Conservation (phyloP, 495 filamentous ascomycete species). For the Neurospora sp. region DNA sequence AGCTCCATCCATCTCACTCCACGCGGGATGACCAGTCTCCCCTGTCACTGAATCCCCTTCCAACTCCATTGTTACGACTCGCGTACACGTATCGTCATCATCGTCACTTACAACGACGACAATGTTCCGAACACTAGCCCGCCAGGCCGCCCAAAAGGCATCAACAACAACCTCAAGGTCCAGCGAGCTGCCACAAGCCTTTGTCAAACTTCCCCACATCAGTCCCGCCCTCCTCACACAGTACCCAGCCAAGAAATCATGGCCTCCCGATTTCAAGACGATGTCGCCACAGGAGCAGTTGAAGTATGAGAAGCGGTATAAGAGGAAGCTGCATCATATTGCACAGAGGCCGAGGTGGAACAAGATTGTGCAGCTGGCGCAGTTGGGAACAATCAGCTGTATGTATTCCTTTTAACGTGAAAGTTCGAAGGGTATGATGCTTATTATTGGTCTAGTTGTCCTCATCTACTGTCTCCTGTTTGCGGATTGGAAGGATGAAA, state of each 20-base stretch:
- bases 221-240: conserved; percentile 50
- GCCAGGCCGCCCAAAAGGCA: not conserved
- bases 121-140: not conserved
- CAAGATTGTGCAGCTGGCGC: conserved; percentile 58
- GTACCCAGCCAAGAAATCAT: conserved; percentile 54
- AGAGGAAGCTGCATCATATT: conserved; percentile 58
- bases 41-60: not conserved
- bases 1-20: not conserved
- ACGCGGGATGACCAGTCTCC: not conserved
- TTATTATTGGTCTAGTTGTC: conserved; percentile 39
- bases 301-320: conserved; percentile 66
- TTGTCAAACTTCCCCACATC: not conserved
- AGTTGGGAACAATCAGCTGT: conserved; percentile 60
- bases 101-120: not conserved
- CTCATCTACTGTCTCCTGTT: conserved; percentile 65
- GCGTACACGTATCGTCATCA: not conserved
- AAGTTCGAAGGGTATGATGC: no score
- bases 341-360: conserved; percentile 65
- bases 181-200: not conserved
- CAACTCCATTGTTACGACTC: not conserved
- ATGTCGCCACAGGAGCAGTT: conserved; percentile 78
- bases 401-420: not conserved
- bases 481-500: conserved; percentile 60
- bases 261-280: conserved; percentile 86
- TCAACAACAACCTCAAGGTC: not conserved